phyloP scores from a whole-genome alignment of 805 yeast species.

The Trichomonascus vanleenenianus region DNA sequence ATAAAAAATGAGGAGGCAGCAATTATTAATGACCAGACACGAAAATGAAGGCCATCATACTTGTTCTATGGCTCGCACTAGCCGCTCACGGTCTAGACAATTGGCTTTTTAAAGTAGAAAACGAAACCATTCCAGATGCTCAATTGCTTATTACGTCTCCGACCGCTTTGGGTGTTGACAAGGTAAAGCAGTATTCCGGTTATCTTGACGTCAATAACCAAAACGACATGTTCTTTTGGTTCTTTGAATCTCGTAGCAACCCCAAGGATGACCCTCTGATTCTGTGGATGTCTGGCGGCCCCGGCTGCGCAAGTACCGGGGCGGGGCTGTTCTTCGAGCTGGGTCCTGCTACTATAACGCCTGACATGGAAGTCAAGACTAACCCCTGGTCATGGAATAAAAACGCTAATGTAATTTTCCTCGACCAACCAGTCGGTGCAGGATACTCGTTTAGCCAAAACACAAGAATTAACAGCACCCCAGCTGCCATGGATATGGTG shows the following conservation, averaged over 20 bases:
- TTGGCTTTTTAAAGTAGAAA: too few relatives aligned
- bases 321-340: slow-evolving; percentile 87
- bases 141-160: slow-evolving; percentile 62
- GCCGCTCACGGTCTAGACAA: too few relatives aligned
- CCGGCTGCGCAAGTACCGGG: slow-evolving; percentile 80
- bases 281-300: slow-evolving; percentile 94
- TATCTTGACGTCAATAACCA: slow-evolving; percentile 66
- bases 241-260: slow-evolving; percentile 84
- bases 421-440: slow-evolving; percentile 91
- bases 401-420: slow-evolving; percentile 81
- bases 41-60: too few relatives aligned
- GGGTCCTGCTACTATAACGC: slow-evolving; percentile 74
- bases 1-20: too few relatives aligned
- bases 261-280: slow-evolving; percentile 81
- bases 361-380: slow-evolving; percentile 55
- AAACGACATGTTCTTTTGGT: slow-evolving; percentile 88
- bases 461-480: slow-evolving; percentile 19
- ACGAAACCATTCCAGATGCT: slow-evolving; percentile 24
- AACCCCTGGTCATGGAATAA: slow-evolving; percentile 89
- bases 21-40: too few relatives aligned
- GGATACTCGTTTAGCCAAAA: slow-evolving; percentile 75
- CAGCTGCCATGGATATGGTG: slow-evolving; percentile 49
- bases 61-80: too few relatives aligned
- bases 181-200: slow-evolving; percentile 65
- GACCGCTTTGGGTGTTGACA: slow-evolving; percentile 59